Conservation (phyloP, 1,139 yeast genomes). For the Hansenula sp. region DNA sequence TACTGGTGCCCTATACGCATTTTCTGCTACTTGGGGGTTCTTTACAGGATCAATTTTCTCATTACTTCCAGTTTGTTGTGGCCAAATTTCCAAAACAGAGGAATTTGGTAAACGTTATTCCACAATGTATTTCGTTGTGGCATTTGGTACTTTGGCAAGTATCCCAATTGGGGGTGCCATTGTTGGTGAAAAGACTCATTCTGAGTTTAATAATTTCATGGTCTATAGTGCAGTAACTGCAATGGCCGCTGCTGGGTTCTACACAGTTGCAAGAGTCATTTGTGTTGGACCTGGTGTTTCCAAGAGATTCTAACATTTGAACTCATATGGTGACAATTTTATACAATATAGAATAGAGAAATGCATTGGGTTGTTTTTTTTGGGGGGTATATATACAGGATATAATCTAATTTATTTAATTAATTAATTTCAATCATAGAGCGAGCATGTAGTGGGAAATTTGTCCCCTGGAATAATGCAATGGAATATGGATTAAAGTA, state of each 20-base stretch:
- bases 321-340: neutral
- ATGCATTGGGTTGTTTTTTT: too few relatives aligned
- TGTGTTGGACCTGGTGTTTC: conserved; percentile 21
- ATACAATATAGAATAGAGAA: neutral
- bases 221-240: conserved; percentile 34
- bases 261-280: conserved; percentile 29
- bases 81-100: conserved; percentile 38
- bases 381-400: too few relatives aligned
- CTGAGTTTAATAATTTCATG: conserved; percentile 32
- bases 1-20: conserved; percentile 27
- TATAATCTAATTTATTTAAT: too few relatives aligned
- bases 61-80: conserved; percentile 42
- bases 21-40: conserved; percentile 49
- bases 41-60: conserved; percentile 41
- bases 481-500: conserved; percentile 36
- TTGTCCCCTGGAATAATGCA: conserved; percentile 5
- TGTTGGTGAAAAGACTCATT: conserved; percentile 32
- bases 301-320: neutral
- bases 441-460: neutral
- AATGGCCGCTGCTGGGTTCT: conserved; percentile 25
- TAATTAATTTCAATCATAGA: too few relatives aligned
- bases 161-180: conserved; percentile 49
- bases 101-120: conserved; percentile 47
- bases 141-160: conserved; percentile 41
- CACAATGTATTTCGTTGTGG: conserved; percentile 39